Percentiles rank a stretch among this genome's conserved stretches.
These are phyloP conservation scores for Staphylotrichum longicolle DNA, from an alignment of 495 filamentous ascomycete genomes.

Conservation along the genomic window DNA sequence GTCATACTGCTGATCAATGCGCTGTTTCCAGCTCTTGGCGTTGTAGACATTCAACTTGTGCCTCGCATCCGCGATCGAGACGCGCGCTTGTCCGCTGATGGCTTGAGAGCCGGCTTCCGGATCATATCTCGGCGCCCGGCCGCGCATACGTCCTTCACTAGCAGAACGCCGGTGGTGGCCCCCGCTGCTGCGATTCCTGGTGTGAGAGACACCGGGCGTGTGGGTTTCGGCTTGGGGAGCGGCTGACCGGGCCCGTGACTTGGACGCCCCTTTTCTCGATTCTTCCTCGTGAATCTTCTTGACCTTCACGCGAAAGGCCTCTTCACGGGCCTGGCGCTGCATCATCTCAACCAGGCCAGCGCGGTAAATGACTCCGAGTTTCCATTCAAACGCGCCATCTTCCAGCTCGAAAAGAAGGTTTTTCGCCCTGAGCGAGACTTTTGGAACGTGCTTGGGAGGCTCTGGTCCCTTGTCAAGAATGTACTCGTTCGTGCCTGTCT, in stretches of 20 bases:
- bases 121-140: slow-evolving; percentile 61
- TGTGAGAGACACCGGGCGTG: slow-evolving; percentile 32
- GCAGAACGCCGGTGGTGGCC: slow-evolving; percentile 36
- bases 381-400: slow-evolving; percentile 97
- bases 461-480: slow-evolving; percentile 78
- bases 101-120: slow-evolving; percentile 65
- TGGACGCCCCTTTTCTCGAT: slow-evolving; percentile 49
- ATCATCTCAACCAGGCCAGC: slow-evolving; percentile 82
- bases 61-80: slow-evolving; percentile 71
- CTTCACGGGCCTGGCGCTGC: slow-evolving; percentile 83
- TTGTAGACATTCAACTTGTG: slow-evolving; percentile 75
- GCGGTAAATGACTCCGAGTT: slow-evolving; percentile 87
- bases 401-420: slow-evolving; percentile 86
- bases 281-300: slow-evolving; percentile 74
- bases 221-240: slow-evolving; percentile 44
- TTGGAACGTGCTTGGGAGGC: slow-evolving; percentile 79
- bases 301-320: slow-evolving; percentile 82
- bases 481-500: slow-evolving; percentile 81
- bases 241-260: slow-evolving; percentile 49
- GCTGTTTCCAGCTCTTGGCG: slow-evolving; percentile 85
- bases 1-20: slow-evolving; percentile 73
- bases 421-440: slow-evolving; percentile 75
- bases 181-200: slow-evolving; percentile 56
- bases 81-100: slow-evolving; percentile 64
- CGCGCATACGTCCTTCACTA: slow-evolving; percentile 29